Evolutionary conservation across 2,329 filamentous ascomycete genomes (phyloP).

Genomic region (Fusarium tupiense): DNA sequence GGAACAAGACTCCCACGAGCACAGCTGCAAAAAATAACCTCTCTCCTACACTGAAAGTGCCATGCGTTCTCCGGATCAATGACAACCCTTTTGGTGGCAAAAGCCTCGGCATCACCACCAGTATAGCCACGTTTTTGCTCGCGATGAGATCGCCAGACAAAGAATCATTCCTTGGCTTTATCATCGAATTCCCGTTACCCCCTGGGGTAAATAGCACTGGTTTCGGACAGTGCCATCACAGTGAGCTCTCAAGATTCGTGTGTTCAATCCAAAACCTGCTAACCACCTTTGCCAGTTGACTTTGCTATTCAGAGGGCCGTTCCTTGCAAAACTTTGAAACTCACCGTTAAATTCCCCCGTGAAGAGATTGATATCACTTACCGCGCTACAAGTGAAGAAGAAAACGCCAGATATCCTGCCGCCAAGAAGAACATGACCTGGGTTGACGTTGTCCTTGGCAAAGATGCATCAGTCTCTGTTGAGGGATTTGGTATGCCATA

Average conservation of each 20-base stretch:
- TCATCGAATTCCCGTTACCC: background rate
- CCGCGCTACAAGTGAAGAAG: rapidly evolving
- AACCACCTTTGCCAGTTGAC: too few species aligned
- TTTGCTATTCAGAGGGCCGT: too few species aligned
- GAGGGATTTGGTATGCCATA: background rate
- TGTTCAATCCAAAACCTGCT: too few species aligned
- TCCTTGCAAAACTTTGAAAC: too few species aligned
- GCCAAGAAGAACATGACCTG: background rate
- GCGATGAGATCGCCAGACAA: rapidly evolving
- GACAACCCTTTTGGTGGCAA: background rate
- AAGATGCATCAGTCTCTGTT: background rate
- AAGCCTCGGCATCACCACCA: rapidly evolving
- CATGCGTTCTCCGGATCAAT: background rate
- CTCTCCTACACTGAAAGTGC: rapidly evolving
- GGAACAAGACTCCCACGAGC: background rate
- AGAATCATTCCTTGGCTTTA: background rate
- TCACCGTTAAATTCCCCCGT: too few species aligned
- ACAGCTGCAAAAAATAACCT: background rate
- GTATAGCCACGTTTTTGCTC: rapidly evolving
- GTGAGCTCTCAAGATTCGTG: too few species aligned
- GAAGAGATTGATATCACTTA: too few species aligned
- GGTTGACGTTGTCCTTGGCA: background rate
- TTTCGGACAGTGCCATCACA: too few species aligned
- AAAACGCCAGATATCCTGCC: background rate
- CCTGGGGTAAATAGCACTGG: too few species aligned